Evolutionary conservation across 2,329 filamentous ascomycete species (phyloP).

Genomic region (Colletotrichum destructivum): DNA sequence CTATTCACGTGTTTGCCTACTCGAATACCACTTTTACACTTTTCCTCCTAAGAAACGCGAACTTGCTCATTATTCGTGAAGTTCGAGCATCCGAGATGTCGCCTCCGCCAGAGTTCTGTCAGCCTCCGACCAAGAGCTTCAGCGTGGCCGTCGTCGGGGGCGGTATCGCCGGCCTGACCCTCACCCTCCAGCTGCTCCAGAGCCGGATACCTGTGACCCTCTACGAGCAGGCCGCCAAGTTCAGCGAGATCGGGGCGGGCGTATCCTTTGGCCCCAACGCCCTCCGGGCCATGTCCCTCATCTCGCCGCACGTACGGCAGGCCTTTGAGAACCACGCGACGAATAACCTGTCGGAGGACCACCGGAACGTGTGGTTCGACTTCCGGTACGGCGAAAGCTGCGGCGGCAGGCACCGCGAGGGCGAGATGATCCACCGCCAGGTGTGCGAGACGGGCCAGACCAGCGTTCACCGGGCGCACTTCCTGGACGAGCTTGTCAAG

Average conservation of each 20-base stretch:
- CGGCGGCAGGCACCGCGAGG: conserved; percentile 27
- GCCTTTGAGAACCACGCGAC: conserved; percentile 54
- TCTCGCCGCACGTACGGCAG: conserved; percentile 49
- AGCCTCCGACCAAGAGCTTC: conserved; percentile 32
- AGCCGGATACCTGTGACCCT: conserved; percentile 60
- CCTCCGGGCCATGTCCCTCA: conserved; percentile 57
- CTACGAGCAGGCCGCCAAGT: conserved; percentile 61
- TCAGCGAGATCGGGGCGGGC: conserved; percentile 66
- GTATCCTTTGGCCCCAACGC: conserved; percentile 68
- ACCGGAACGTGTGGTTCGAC: conserved; percentile 44
- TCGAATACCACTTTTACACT: not conserved
- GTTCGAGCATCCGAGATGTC: conserved; percentile 10
- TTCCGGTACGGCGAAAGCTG: conserved; percentile 43
- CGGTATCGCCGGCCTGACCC: conserved; percentile 65
- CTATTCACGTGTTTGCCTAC: not conserved
- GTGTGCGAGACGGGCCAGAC: conserved; percentile 30
- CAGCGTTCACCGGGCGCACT: conserved; percentile 32
- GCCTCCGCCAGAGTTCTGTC: conserved; percentile 28
- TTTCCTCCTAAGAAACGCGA: not conserved
- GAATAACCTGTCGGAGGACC: conserved; percentile 29
- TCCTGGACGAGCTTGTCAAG: conserved; percentile 56
- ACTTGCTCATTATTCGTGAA: not conserved
- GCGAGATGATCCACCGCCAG: conserved; percentile 29
- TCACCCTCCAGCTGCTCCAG: conserved; percentile 60
- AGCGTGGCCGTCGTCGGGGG: conserved; percentile 65